Evolutionary conservation across 768 basidiomycete genomes (phyloP), one percentile per base, ranked within the genome.

Genomic region (Lactifluus hygrophoroides): DNA sequence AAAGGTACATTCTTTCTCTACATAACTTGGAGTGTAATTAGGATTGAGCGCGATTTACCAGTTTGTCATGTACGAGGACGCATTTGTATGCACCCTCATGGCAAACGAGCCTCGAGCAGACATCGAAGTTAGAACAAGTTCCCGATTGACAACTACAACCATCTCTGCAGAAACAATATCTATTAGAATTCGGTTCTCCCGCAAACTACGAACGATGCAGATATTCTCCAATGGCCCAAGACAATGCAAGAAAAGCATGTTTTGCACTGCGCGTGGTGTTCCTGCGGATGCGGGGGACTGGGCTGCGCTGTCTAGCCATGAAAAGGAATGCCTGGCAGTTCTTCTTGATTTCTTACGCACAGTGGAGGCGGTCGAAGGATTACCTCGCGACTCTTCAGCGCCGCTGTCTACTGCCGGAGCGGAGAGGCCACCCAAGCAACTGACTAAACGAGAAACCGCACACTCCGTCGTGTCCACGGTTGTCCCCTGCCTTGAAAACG

Each of bases 21-120:
- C 27, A 37, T 54, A 34, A 2, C 27, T 23, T 32, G 19, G 43
- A 21, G 37, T 17, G 14, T 34, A 27, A 32, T 34, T 25, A 11
- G 21, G 34, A 17, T 47, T 37, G 27, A 45, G 17, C 35, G 6
- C 23, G 7, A 38, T 38, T 45, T 30, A 23, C 23, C 51, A 81
- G 79, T 65, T 80, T 25, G 69, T 76, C 17, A 57, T 76, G 54
- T 71, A 76, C 56, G 67, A 71, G 42, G 54, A 64, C 3, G 62
- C 63, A 0, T 70, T 72, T 9, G 76, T 75, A 61, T 80, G 74
- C 62, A 74, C 73, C 7, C 64, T 80, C 38, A 79, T 80, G 79
- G 71, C 74, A 5, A 81, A 81, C 56, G 61, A 67, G 17, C 75
- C 78, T 28, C 69, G 62, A 23, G 75, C 69, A 25, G 78, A 81